Base-by-base conservation (phyloP, 495 filamentous ascomycete genomes). In the Articulospora tetracladia region DNA sequence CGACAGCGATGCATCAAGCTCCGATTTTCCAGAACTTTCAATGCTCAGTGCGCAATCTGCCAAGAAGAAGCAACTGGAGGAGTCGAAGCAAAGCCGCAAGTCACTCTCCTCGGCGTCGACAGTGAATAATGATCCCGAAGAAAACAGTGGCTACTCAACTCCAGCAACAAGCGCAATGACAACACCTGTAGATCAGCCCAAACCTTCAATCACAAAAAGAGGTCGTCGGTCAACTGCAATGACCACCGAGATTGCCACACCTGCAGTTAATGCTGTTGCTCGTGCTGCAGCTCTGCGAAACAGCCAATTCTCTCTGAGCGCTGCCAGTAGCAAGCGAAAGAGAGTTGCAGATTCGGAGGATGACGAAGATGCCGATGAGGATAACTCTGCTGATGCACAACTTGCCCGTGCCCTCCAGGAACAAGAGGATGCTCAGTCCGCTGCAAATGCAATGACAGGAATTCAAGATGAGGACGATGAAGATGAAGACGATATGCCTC, bases 161-260 rank as follows among this genome's bases (percentile, higher is more conserved):
- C 90, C 91, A 10, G 86, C 83, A 22, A 96, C 91, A 13, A 94
- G 90, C 68, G 79, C 83, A 60, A 74, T 77, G 26, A 79, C 78
- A 3, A 89, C 88, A 10, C 84, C 88, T 0, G 72, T 69, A 2
- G 73, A 74, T 1, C 62, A 62, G 10, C 11, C 61, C 3, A 51
- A 63, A 6, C 15, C 64, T 0, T 22, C 66, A 23, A 34, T 46
- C 20, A 26, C 58, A 23, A 52, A 53, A 46, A 24, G 66, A 55
- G 57, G 59, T 22, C 66, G 66, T 39, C 60, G 55, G 20, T n/a
- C 58, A 15, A 36, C 52, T 26, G 27, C 24, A n/a, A 60, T 48
- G 28, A 26, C 53, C 19, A 19, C 41, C 10, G 19, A 34, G 30
- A 47, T 44, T 8, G 12, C 55, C 11, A 55, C 58, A 30, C 66